Evolutionary conservation across 176 grass and related monocot species (phyloP), one percentile per base, ranked within the genome.

Genomic region (Melocanna baccifera): DNA sequence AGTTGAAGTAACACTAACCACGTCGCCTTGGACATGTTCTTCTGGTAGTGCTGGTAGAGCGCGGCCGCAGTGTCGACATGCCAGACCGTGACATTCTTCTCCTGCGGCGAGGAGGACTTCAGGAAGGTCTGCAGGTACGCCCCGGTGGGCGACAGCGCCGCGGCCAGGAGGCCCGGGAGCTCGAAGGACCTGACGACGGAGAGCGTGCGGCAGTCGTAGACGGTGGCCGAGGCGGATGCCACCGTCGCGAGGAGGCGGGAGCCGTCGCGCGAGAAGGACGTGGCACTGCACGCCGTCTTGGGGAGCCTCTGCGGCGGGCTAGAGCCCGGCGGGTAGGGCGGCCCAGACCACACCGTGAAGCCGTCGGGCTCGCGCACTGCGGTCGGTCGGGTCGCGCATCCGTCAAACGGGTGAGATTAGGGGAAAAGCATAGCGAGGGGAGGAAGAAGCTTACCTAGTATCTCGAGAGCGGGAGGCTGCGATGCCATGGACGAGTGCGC

Each of bases 71-170:
- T 93, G 52, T 84, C 75, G 51, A 98, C 81, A 57, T 88, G 80
- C 96, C 93, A 93, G 71, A 98, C 77, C 15, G 86, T 76, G 71
- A 98, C 89, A 87, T 98, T 98, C 77, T 98, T 98, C 75, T 92
- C 93, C 80, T 95, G 91, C 15, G 91, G 91, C 11, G 91, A 91
- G 41, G 91, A 64, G 4, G 87, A 89, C 90, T 93, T 98, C 76
- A 93, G 91, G 75, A 98, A 98, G 67, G 96, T 95, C 85, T 95
- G 96, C 62, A 98, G 87, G 81, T 89, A 98, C 25, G 89, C 50
- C 14, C 96, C 93, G 20, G 91, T 83, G 72, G 93, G 93, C 67
- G 93, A 98, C 62, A 98, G 85, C 41, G 77, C 50, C 2, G 93
- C 83, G 51, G 89, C 85, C 30, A 93, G 88, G 41, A 95, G 89